Conservation (phyloP, 1,284 basidiomycete species). For the Taiwanofungus camphoratus region DNA sequence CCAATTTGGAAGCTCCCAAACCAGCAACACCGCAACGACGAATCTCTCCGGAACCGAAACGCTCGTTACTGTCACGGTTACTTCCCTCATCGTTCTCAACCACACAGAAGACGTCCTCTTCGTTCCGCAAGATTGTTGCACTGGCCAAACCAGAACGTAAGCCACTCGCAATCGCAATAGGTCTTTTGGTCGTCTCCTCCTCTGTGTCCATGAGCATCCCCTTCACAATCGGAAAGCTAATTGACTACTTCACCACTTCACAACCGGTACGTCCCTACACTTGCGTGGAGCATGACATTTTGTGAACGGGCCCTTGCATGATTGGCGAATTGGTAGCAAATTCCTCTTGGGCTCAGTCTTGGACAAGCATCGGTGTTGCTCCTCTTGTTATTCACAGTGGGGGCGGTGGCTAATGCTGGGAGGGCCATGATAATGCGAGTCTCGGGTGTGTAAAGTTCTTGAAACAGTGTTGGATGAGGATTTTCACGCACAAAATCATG, state of each 20-base stretch:
- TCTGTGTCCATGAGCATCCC: conserved; percentile 88
- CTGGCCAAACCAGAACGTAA: conserved; percentile 79
- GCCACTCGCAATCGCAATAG: conserved; percentile 68
- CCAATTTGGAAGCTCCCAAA: not conserved
- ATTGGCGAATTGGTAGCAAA: conserved; percentile 44
- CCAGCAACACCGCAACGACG: conserved; percentile 1
- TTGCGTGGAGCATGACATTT: not conserved
- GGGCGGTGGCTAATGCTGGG: conserved; percentile 84
- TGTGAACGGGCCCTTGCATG: conserved; percentile 5
- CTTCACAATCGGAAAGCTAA: conserved; percentile 85
- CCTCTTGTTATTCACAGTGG: conserved; percentile 78
- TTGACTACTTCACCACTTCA: conserved; percentile 81
- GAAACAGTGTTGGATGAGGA: not conserved
- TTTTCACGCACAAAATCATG: conserved; percentile 3
- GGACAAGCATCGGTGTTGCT: conserved; percentile 78
- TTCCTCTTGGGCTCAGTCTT: conserved; percentile 73
- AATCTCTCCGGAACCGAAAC: conserved; percentile 20
- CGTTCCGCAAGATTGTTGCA: conserved; percentile 67
- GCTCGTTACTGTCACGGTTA: conserved; percentile 35
- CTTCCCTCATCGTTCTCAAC: conserved; percentile 31
- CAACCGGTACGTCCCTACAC: conserved; percentile 53
- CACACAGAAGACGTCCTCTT: conserved; percentile 41
- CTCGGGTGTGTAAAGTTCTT: conserved; percentile 41
- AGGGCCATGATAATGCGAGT: conserved; percentile 88
- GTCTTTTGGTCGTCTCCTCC: conserved; percentile 60